Evolutionary conservation across 768 basidiomycete genomes (phyloP).

Genomic region (Podaxis rugospora): DNA sequence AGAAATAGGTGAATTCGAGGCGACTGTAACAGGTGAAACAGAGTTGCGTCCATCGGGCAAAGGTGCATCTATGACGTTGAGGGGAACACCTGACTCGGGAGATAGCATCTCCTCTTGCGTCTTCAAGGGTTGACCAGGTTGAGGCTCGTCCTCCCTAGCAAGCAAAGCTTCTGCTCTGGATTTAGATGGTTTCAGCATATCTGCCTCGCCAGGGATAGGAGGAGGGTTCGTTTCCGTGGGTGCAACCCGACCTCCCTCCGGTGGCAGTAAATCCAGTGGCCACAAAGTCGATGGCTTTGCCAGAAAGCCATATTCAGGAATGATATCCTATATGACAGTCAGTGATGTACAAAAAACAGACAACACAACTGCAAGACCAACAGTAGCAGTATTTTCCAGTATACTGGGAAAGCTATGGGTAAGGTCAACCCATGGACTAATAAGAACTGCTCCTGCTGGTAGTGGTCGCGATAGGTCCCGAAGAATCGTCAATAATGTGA

Average conservation of each 20-base stretch:
- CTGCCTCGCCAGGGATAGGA: slow-evolving; percentile 45
- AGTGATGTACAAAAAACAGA: neutral
- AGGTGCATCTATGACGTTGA: neutral
- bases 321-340: slow-evolving; percentile 53
- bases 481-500: slow-evolving; percentile 57
- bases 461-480: slow-evolving; percentile 66
- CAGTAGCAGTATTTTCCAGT: slow-evolving; percentile 60
- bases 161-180: slow-evolving; percentile 22
- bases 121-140: slow-evolving; percentile 15
- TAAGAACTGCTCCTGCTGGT: slow-evolving; percentile 74
- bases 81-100: neutral
- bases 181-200: slow-evolving; percentile 36
- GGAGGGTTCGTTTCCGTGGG: slow-evolving; percentile 35
- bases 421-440: slow-evolving; percentile 84
- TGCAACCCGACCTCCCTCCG: slow-evolving; percentile 29
- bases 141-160: slow-evolving; percentile 13
- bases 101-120: slow-evolving; percentile 28
- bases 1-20: neutral
- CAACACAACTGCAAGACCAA: slow-evolving; percentile 20
- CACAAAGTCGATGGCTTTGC: slow-evolving; percentile 55
- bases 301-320: slow-evolving; percentile 58
- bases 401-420: slow-evolving; percentile 82
- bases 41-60: neutral
- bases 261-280: slow-evolving; percentile 42
- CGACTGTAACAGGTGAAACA: neutral